Percentiles rank a stretch among this genome's conserved stretches.
These are phyloP conservation scores for Chrysanthemum makinoi DNA, from an alignment of 129 eudicot species.

Conservation along the genomic window DNA sequence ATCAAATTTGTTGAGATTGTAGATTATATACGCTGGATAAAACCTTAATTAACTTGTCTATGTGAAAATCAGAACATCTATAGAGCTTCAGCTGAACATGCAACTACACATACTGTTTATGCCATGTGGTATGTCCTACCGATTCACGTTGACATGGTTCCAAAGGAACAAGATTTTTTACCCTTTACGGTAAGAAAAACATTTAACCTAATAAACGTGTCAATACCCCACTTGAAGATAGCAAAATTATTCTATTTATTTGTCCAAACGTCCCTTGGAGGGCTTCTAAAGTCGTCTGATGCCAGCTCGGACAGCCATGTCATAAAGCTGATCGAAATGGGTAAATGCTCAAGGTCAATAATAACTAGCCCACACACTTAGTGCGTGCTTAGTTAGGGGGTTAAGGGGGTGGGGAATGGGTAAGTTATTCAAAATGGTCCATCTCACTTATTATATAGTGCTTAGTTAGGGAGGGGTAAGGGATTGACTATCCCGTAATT, in stretches of 20 bases:
- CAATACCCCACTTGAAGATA: slow-evolving; percentile 15
- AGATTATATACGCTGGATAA: no score
- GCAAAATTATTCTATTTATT: not conserved
- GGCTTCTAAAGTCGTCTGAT: slow-evolving; percentile 18
- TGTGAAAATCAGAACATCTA: not conserved
- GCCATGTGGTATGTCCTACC: slow-evolving; percentile 24
- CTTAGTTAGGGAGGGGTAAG: no score
- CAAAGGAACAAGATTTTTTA: slow-evolving; percentile 6
- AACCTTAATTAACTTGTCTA: not conserved
- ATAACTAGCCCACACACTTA: not conserved
- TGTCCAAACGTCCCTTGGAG: slow-evolving; percentile 28
- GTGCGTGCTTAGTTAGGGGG: no score
- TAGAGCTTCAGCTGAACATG: no score
- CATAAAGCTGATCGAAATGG: slow-evolving; percentile 26
- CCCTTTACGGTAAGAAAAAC: not conserved
- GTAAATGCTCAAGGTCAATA: not conserved
- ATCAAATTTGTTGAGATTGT: no score
- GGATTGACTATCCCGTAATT: no score
- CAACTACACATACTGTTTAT: slow-evolving; percentile 7
- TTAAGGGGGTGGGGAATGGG: no score
- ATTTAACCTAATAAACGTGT: slow-evolving; percentile 17
- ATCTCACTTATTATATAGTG: no score
- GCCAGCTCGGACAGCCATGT: slow-evolving; percentile 34
- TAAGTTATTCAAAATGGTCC: no score
- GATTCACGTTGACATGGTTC: slow-evolving; percentile 31